Evolutionary conservation across 2,329 filamentous ascomycete genomes (phyloP).

Genomic region (Fusarium abutilonis): DNA sequence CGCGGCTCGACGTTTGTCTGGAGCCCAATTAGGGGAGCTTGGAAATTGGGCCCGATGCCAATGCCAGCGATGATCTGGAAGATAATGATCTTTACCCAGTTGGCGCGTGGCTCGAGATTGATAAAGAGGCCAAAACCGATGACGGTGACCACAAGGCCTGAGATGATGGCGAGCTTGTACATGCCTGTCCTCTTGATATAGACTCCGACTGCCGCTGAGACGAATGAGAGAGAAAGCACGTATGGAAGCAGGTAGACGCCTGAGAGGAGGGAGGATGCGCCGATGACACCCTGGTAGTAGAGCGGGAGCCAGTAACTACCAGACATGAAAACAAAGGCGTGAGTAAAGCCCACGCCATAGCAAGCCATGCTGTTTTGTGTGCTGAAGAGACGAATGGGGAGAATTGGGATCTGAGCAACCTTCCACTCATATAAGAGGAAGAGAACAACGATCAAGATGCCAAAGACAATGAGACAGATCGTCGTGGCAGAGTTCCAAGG

Average conservation of each 20-base stretch:
- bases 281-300: constrained; percentile 82
- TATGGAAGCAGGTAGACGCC: constrained; percentile 80
- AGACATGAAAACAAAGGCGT: constrained; percentile 81
- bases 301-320: constrained; percentile 83
- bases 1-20: constrained; percentile 69
- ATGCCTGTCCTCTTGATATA: constrained; percentile 71
- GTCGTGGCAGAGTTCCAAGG: constrained; percentile 81
- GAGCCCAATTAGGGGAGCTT: constrained; percentile 73
- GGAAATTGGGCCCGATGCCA: constrained; percentile 75
- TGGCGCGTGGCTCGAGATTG: constrained; percentile 65
- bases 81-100: constrained; percentile 66
- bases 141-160: constrained; percentile 66
- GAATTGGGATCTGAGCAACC: constrained; percentile 79
- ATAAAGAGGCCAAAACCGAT: constrained; percentile 73
- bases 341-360: constrained; percentile 73
- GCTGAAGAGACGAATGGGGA: constrained; percentile 77
- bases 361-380: constrained; percentile 72
- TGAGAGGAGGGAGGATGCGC: constrained; percentile 73
- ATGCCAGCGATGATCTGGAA: constrained; percentile 72
- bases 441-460: constrained; percentile 67
- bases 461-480: constrained; percentile 81
- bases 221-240: constrained; percentile 72
- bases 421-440: constrained; percentile 80
- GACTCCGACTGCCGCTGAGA: constrained; percentile 66
- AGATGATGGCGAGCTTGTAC: constrained; percentile 69